Percentiles rank a stretch among this genome's conserved stretches.
Evolutionary conservation across 495 filamentous ascomycete species (phyloP).

Genomic region (Copromyces sp.): DNA sequence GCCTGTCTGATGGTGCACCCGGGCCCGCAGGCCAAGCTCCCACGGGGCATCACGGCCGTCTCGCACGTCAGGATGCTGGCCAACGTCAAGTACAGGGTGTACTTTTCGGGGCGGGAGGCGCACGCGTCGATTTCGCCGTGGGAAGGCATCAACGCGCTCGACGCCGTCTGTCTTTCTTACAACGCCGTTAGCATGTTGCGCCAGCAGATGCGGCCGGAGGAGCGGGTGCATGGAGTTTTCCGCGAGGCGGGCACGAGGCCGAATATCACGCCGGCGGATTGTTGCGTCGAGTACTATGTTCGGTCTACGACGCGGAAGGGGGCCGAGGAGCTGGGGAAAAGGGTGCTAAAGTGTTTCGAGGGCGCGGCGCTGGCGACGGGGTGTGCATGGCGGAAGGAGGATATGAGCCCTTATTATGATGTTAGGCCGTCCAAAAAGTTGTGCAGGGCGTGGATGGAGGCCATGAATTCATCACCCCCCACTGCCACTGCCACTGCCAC

Average conservation of each 20-base stretch:
- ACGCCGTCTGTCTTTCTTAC: conserved; percentile 52
- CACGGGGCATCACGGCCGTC: conserved; percentile 17
- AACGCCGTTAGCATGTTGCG: conserved; percentile 52
- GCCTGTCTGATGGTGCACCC: conserved; percentile 48
- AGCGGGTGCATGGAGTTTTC: conserved; percentile 24
- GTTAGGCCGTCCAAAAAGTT: conserved; percentile 39
- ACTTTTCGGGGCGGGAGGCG: conserved; percentile 39
- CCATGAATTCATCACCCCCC: conserved; percentile 20
- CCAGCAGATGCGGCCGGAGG: conserved; percentile 43
- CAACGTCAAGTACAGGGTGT: conserved; percentile 38
- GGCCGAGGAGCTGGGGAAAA: conserved; percentile 36
- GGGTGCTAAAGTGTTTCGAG: conserved; percentile 46
- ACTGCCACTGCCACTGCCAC: no score
- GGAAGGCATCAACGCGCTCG: conserved; percentile 55
- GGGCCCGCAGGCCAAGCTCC: conserved; percentile 25
- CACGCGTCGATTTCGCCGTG: conserved; percentile 54
- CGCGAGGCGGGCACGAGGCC: conserved; percentile 20
- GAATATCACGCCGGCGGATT: conserved; percentile 44
- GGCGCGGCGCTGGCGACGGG: conserved; percentile 47
- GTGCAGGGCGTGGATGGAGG: conserved; percentile 40
- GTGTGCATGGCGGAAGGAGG: conserved; percentile 38
- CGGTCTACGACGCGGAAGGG: conserved; percentile 35
- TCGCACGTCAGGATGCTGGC: conserved; percentile 40
- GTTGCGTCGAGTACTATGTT: conserved; percentile 46
- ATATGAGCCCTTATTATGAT: conserved; percentile 43